Conservation (phyloP, 805 yeast species). For the Starmerella tilneyi region DNA sequence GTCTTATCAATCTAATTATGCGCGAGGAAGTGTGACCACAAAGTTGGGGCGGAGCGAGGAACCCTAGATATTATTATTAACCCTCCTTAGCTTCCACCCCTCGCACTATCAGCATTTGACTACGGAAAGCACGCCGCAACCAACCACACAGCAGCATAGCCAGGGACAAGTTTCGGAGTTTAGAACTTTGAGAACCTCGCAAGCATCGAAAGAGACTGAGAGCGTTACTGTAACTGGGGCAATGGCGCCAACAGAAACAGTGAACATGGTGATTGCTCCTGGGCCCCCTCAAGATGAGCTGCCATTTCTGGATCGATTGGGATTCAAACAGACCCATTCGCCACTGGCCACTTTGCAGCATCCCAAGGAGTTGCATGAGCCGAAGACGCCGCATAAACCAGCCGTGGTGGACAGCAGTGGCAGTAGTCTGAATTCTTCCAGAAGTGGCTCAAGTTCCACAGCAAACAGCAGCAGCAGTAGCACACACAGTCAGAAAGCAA, state of each 20-base stretch:
- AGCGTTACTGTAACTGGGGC: too few relatives aligned
- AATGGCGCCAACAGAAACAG: conserved; percentile 2
- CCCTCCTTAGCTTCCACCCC: conserved; percentile 3
- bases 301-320: conserved; percentile 8
- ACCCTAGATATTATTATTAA: conserved; percentile 8
- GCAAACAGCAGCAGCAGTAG: conserved; percentile 1
- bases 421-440: neutral
- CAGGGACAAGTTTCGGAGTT: neutral
- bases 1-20: too few relatives aligned
- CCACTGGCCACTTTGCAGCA: neutral
- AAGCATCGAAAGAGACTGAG: too few relatives aligned
- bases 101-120: conserved; percentile 4
- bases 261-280: conserved; percentile 3
- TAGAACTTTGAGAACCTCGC: too few relatives aligned
- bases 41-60: conserved; percentile 3
- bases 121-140: too few relatives aligned
- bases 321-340: conserved; percentile 1
- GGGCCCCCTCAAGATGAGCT: conserved; percentile 5
- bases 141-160: neutral
- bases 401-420: too few relatives aligned
- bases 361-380: too few relatives aligned
- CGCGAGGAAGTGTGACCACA: too few relatives aligned
- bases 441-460: neutral
- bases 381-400: too few relatives aligned
- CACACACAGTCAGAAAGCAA: neutral